Evolutionary conservation across 805 yeast species (phyloP), one percentile per base, ranked within the genome.

Genomic region (Saturnispora diversa): DNA sequence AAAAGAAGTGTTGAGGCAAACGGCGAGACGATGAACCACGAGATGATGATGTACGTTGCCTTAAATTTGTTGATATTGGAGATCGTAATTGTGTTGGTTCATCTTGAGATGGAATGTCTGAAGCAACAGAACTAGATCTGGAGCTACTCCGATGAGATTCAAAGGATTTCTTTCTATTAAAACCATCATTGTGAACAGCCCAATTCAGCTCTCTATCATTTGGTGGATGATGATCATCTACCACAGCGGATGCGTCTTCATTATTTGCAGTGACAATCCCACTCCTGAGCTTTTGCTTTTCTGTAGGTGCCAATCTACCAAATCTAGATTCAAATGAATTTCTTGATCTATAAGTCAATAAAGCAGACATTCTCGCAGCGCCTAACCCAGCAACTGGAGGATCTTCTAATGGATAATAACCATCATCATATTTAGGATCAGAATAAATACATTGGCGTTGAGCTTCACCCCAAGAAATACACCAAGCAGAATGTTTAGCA

Each of bases 401-500:
- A 42, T 80, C 85, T n/a, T 73, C 72, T 24, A 73, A 65, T 10
- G 77, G 64, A 56, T 85, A 90, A 61, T 84, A 87, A 1, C 98
- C 98, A 54, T 88, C 96, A 42, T 74, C 70, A 59, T 87, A 92
- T 55, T 83, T 82, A 8, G 97, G 97, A 58, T 92, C 98, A 10
- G 95, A 81, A 62, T 88, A 92, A 22, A 92, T 86, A 47, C 95
- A 79, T 59, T 92, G 98, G 52, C 98, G 74, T 63, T 92, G 98
- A 2, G 98, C 94, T 57, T 92, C 98, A 40, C 94, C 90, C 98
- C 98, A 92, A 4, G 95, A 84, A 30, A 92, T 92, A 50, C 97
- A 92, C 98, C 98, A 92, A 0, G 98, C 98, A 2, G 94, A 82
- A 32, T 88, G 94, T 54, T 94, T 70, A 0, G 97, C 96, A 20